These are phyloP conservation scores for Discostella stelligeroides DNA, from an alignment of 108 stramenopile genomes.

Conservation along the genomic window DNA sequence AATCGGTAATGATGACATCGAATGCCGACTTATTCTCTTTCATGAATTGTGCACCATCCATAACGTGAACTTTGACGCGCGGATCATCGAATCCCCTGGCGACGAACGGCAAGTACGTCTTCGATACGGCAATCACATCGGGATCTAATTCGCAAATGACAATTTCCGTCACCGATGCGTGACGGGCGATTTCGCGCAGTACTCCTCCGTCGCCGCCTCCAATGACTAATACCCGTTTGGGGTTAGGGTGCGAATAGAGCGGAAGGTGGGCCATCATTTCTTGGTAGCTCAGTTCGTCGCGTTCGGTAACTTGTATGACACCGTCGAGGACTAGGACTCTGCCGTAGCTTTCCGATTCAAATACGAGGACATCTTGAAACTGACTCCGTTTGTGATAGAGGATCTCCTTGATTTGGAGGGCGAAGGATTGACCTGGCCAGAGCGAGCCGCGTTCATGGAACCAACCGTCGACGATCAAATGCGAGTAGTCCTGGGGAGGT, in stretches of 20 bases:
- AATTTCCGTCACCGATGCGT: constrained; percentile 87
- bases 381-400: constrained; percentile 77
- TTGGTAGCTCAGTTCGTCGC: constrained; percentile 96
- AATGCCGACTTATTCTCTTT: constrained; percentile 74
- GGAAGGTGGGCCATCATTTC: constrained; percentile 98
- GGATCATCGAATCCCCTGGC: constrained; percentile 94
- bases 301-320: constrained; percentile 96
- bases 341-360: constrained; percentile 90
- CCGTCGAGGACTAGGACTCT: constrained; percentile 96
- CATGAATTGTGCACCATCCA: constrained; percentile 91
- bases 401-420: constrained; percentile 78
- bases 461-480: constrained; percentile 85
- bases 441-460: constrained; percentile 85
- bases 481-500: constrained; percentile 25
- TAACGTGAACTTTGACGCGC: constrained; percentile 82
- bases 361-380: constrained; percentile 97
- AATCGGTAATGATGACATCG: constrained; percentile 92
- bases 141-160: constrained; percentile 96
- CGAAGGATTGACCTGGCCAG: constrained; percentile 90
- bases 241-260: constrained; percentile 90
- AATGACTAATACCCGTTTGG: constrained; percentile 91
- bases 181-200: constrained; percentile 90
- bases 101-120: constrained; percentile 80
- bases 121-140: constrained; percentile 81
- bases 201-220: constrained; percentile 99